phyloP scores from a whole-genome alignment of 2,329 filamentous ascomycete species.

The Chrysoporthe cubensis region DNA sequence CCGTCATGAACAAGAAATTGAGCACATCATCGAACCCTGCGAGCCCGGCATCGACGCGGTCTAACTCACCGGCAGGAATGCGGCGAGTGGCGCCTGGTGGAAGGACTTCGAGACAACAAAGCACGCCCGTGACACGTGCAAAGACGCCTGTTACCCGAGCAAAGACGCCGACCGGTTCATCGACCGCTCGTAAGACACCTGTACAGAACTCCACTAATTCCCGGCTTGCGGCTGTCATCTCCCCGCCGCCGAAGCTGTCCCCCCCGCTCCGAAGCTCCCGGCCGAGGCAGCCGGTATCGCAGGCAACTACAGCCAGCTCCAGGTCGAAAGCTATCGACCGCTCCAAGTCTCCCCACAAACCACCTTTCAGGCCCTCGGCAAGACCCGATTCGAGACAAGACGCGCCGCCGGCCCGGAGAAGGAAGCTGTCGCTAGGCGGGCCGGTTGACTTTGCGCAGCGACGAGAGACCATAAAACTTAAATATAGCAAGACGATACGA shows the following conservation, averaged over 20 bases:
- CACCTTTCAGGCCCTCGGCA: slow-evolving; percentile 36
- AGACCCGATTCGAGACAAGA: slow-evolving; percentile 40
- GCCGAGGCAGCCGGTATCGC: slow-evolving; percentile 77
- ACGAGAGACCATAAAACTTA: slow-evolving; percentile 79
- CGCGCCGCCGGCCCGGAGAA: slow-evolving; percentile 46
- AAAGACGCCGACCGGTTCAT: slow-evolving; percentile 50
- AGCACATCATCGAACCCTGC: slow-evolving; percentile 49
- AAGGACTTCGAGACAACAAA: slow-evolving; percentile 42
- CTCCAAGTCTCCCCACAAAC: slow-evolving; percentile 49
- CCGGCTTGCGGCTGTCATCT: slow-evolving; percentile 74
- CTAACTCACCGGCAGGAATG: slow-evolving; percentile 57
- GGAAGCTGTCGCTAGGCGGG: slow-evolving; percentile 63
- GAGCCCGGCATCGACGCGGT: slow-evolving; percentile 57
- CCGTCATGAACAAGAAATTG: slow-evolving; percentile 44
- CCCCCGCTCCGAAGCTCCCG: slow-evolving; percentile 80
- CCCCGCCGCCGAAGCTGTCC: slow-evolving; percentile 73
- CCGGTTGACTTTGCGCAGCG: slow-evolving; percentile 85
- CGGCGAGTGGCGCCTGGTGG: slow-evolving; percentile 45
- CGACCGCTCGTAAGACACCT: slow-evolving; percentile 46
- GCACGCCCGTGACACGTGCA: slow-evolving; percentile 39
- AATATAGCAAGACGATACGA: slow-evolving; percentile 82
- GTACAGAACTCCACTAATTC: slow-evolving; percentile 54
- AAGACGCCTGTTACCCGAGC: slow-evolving; percentile 47
- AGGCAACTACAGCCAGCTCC: slow-evolving; percentile 72
- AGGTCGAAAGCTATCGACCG: slow-evolving; percentile 66